A percentile compares a stretch with the other conserved stretches of the same genome.
Evolutionary conservation across 2,329 filamentous ascomycete species (phyloP).

Genomic region (Apiospora hydei): DNA sequence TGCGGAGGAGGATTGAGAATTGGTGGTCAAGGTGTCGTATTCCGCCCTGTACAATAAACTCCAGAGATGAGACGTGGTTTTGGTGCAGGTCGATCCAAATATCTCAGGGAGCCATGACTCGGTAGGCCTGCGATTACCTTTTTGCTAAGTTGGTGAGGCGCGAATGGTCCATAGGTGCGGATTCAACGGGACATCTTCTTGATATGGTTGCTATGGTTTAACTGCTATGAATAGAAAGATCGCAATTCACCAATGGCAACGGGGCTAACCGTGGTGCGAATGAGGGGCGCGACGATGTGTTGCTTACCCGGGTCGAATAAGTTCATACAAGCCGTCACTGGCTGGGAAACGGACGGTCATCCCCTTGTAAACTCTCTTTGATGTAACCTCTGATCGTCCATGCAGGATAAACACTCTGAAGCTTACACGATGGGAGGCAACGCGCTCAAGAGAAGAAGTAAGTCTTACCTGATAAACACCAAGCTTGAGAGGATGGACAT

Average conservation of each 20-base stretch:
- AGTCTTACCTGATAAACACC: conserved; percentile 10
- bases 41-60: not conserved
- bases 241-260: not conserved
- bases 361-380: not conserved
- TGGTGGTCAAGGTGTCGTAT: not conserved
- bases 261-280: not conserved
- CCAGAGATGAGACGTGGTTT: not conserved
- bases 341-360: not conserved
- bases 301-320: not conserved
- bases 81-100: not conserved
- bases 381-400: conserved; percentile 1
- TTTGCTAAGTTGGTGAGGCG: not conserved
- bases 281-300: not conserved
- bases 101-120: not conserved
- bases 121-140: not conserved
- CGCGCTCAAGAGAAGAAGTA: conserved; percentile 2
- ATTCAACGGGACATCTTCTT: conserved; percentile 1
- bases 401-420: not conserved
- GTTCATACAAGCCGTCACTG: not conserved
- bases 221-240: conserved; percentile 2
- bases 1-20: not conserved
- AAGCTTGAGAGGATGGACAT: not conserved
- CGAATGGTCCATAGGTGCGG: not conserved
- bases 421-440: not conserved
- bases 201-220: conserved; percentile 7